Base-by-base conservation (phyloP, 805 yeast genomes). In the Wickerhamomyces canadensis region DNA sequence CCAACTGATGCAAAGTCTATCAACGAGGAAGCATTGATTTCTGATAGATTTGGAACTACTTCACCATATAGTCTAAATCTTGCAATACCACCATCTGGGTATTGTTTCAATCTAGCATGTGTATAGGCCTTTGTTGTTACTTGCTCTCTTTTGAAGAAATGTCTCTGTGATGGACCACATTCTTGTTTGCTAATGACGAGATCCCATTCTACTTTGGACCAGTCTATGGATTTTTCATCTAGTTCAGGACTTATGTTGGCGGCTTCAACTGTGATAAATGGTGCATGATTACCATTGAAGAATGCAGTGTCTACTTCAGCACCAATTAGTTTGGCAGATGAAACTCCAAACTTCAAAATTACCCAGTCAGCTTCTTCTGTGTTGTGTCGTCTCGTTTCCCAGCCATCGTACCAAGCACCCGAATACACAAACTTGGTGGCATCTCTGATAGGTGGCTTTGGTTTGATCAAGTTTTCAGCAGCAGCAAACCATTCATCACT, bases 331-430 rank as follows among this genome's bases (percentile, higher is more conserved):
- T 70, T 70, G 1, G 97, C 96, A 21, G 83, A 70, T 3, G 84
- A 67, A 16, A 89, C 97, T 15, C 98, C 98, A 58, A 86, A 68
- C 56, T 76, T 74, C 58, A 89, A 63, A 21, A 85, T 67, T 15
- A 85, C 96, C 87, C 93, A 91, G 57, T 91, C 98, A 29, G 84
- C 83, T 38, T 77, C 86, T 38, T 69, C 84, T 1, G 76, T 64
- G 60, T 91, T 91, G 68, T 91, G 98, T 62, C 98, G 74, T 58
- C 97, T 73, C 11, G 98, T 91, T 62, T 91, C 98, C 98, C 98
- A 91, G 17, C 98, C 98, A 50, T 91, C 98, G 57, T 86, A 91
- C 96, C 97, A 91, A 4, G 96, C 96, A 35, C 98, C 98, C 4
- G 89, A 75, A 42, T 74, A 83, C 2, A 80, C 76, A 60, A 87